Conservation (phyloP, 2,329 filamentous ascomycete species). For the Pseudogymnoascus sp. region DNA sequence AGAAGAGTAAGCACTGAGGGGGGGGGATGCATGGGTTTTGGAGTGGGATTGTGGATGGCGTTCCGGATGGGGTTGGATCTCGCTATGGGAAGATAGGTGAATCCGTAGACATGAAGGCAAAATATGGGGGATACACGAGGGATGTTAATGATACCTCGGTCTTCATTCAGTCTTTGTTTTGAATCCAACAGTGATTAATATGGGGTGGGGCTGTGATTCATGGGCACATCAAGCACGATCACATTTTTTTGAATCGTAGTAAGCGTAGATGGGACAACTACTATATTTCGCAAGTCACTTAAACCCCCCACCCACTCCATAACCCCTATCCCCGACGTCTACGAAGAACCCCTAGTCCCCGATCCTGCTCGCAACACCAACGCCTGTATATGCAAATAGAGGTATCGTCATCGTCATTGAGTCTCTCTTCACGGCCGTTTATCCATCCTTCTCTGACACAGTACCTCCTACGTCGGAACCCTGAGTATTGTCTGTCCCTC, state of each 20-base stretch:
- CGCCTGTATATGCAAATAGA: conserved; percentile 7
- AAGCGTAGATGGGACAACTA: not conserved
- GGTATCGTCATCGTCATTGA: conserved; percentile 7
- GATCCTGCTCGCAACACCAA: not conserved
- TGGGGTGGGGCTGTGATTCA: not conserved
- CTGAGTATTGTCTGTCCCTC: not conserved
- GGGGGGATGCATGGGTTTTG: not conserved
- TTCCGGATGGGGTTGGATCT: conserved; percentile 5
- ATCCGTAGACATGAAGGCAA: not conserved
- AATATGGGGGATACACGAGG: not conserved
- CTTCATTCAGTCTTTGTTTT: not conserved
- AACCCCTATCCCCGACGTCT: conserved; percentile 5
- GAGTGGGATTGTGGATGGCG: conserved; percentile 4
- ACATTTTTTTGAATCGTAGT: not conserved
- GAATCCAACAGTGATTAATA: not conserved
- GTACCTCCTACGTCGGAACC: not conserved
- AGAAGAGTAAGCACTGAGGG: conserved; percentile 35
- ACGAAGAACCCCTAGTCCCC: not conserved
- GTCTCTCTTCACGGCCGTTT: not conserved
- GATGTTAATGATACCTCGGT: conserved; percentile 1
- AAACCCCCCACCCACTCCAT: not conserved
- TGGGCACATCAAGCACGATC: not conserved
- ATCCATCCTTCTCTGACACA: not conserved
- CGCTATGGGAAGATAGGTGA: not conserved
- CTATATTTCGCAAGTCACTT: conserved; percentile 4